Evolutionary conservation across 2,329 filamentous ascomycete species (phyloP), one percentile per base, ranked within the genome.

Genomic region (Xylogone sp.): DNA sequence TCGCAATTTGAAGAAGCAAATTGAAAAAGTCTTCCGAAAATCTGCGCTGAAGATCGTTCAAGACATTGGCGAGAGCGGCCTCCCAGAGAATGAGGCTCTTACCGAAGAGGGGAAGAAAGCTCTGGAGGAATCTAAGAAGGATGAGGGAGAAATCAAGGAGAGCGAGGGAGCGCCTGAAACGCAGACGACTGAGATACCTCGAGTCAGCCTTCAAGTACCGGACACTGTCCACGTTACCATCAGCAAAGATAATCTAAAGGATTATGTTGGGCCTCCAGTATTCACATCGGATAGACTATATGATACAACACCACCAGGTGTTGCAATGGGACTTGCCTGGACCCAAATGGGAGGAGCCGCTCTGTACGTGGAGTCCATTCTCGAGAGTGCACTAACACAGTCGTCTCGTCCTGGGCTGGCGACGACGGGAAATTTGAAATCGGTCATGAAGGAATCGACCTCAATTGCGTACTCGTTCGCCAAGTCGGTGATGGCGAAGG

Each of bases 11-110:
- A 99, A 99, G 81, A 97, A 99, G 76, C 93, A 97, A 69, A 99
- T 99, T 56, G 94, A 99, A 70, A 99, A 99, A 75, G 90, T 99
- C 2, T 99, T 97, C 72, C 86, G 94, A 53, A 99, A 99, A 72
- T 91, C 93, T 13, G 95, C 94, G 0, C 78, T 99, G 56, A 97
- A 97, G 73, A 99, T 99, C 59, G 93, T 99, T 12, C 88, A 93
- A 67, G 92, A 97, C 56, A 79, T 97, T 13, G 93, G 93, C 46
- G 92, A 97, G 65, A 86, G 90, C 5, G 88, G 79, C 1, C 72
- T 96, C 2, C 81, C 88, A 2, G 92, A 97, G 66, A 84, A 88
- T 20, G 83, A 90, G 56, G 91, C 89, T 4, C 71, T 96, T 51
- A 96, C 92, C 0, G 84, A 89, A 8, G 90, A 96, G 68, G 91